Conservation (phyloP, 2,329 filamentous ascomycete species). For the Pyrenochaeta sp. region DNA sequence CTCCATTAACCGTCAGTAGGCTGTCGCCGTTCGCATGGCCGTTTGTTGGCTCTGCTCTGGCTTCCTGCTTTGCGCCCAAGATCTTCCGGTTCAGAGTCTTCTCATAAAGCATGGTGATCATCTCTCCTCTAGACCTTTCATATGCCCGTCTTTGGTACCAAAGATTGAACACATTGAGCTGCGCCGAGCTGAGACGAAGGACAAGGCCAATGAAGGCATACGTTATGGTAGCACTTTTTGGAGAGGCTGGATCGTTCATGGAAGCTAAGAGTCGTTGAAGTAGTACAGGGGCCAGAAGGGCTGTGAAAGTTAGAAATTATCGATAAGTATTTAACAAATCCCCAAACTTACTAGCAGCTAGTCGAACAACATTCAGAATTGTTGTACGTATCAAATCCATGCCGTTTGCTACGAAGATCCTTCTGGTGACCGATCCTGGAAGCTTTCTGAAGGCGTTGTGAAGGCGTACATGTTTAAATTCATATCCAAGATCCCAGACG, state of each 20-base stretch:
- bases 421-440: constrained; percentile 73
- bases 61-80: constrained; percentile 40
- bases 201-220: constrained; percentile 71
- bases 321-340: too few relatives aligned
- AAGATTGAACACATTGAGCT: constrained; percentile 72
- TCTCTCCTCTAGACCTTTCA: constrained; percentile 82
- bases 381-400: constrained; percentile 78
- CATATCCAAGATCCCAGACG: constrained; percentile 80
- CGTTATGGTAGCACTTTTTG: constrained; percentile 66
- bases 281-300: constrained; percentile 67
- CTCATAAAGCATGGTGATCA: constrained; percentile 85
- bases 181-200: constrained; percentile 68
- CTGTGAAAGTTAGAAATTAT: constrained; percentile 19
- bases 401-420: constrained; percentile 78
- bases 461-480: constrained; percentile 81
- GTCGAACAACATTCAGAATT: constrained; percentile 69
- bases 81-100: constrained; percentile 75
- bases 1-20: constrained; percentile 22
- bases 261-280: constrained; percentile 75
- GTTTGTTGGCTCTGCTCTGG: constrained; percentile 36
- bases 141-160: constrained; percentile 89
- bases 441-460: constrained; percentile 79
- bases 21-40: constrained; percentile 22
- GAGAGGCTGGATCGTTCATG: constrained; percentile 64
- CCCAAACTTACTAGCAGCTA: constrained; percentile 59